Evolutionary conservation across 768 basidiomycete genomes (phyloP).

Genomic region (Suillus spraguei): DNA sequence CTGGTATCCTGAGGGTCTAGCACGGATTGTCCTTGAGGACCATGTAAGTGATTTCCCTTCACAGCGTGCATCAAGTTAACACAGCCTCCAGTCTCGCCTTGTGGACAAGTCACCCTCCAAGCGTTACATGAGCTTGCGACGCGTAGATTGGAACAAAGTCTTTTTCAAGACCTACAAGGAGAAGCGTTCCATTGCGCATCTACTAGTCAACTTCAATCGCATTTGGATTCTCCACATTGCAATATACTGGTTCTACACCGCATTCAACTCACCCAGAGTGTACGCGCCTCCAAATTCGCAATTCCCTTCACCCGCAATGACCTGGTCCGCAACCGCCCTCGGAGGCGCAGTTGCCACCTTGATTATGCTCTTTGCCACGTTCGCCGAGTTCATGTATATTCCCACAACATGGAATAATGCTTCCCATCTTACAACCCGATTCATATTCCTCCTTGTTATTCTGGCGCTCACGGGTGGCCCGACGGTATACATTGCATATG

Average conservation of each 20-base stretch:
- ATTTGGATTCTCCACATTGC: conserved; percentile 97
- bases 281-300: conserved; percentile 74
- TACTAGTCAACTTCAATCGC: conserved; percentile 98
- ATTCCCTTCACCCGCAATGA: conserved; percentile 82
- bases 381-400: conserved; percentile 96
- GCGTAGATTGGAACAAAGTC: conserved; percentile 90
- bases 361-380: conserved; percentile 93
- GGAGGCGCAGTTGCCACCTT: conserved; percentile 91
- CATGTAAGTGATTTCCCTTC: conserved; percentile 53
- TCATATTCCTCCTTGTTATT: conserved; percentile 89
- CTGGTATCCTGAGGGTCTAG: conserved; percentile 99
- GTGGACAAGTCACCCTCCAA: conserved; percentile 91
- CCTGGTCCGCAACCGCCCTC: conserved; percentile 94
- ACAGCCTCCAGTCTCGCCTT: conserved; percentile 69
- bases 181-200: conserved; percentile 89
- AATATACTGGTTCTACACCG: conserved; percentile 95
- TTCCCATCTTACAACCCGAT: conserved; percentile 91
- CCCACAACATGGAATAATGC: conserved; percentile 99
- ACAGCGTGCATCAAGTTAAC: not conserved
- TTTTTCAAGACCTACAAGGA: conserved; percentile 99
- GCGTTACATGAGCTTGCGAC: conserved; percentile 89
- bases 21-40: conserved; percentile 87
- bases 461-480: conserved; percentile 93
- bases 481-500: conserved; percentile 88
- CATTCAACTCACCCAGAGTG: conserved; percentile 94